Conservation (phyloP, 495 filamentous ascomycete species). For the Daldinia childiae region DNA sequence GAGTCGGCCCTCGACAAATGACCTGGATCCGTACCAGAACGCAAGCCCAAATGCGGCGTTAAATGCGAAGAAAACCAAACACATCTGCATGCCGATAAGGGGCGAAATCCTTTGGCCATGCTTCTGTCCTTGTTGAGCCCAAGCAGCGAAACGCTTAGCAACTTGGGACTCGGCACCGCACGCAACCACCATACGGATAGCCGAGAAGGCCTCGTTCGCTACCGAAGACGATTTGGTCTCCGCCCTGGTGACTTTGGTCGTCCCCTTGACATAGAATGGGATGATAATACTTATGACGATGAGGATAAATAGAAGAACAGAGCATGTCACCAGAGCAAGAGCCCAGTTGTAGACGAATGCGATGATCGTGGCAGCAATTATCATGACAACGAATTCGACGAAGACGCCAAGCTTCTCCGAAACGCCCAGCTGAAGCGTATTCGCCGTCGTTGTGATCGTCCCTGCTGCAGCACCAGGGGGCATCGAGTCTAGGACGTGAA, state of each 20-base stretch:
- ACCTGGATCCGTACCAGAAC: constrained; percentile 65
- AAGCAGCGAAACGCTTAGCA: constrained; percentile 59
- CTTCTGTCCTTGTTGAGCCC: constrained; percentile 65
- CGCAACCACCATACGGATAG: constrained; percentile 68
- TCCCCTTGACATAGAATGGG: constrained; percentile 68
- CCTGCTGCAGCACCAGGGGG: constrained; percentile 61
- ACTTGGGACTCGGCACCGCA: constrained; percentile 70
- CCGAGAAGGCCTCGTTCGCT: constrained; percentile 65
- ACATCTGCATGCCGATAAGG: constrained; percentile 52
- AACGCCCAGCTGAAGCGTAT: constrained; percentile 67
- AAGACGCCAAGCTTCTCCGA: constrained; percentile 62
- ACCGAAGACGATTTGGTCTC: constrained; percentile 65
- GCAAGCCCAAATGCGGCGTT: constrained; percentile 56
- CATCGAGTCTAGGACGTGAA: constrained; percentile 67
- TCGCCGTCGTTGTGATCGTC: constrained; percentile 68
- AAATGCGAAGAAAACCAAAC: constrained; percentile 54
- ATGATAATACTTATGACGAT: constrained; percentile 62
- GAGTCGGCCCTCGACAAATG: constrained; percentile 52
- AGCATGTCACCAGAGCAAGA: constrained; percentile 65
- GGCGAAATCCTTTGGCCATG: constrained; percentile 61
- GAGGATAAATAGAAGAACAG: constrained; percentile 64
- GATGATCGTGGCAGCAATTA: constrained; percentile 57
- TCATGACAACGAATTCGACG: constrained; percentile 54
- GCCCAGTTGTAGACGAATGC: constrained; percentile 68
- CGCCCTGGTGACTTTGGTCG: constrained; percentile 50